Base-by-base conservation (phyloP, 495 filamentous ascomycete species). In the Cercophora scortea region DNA sequence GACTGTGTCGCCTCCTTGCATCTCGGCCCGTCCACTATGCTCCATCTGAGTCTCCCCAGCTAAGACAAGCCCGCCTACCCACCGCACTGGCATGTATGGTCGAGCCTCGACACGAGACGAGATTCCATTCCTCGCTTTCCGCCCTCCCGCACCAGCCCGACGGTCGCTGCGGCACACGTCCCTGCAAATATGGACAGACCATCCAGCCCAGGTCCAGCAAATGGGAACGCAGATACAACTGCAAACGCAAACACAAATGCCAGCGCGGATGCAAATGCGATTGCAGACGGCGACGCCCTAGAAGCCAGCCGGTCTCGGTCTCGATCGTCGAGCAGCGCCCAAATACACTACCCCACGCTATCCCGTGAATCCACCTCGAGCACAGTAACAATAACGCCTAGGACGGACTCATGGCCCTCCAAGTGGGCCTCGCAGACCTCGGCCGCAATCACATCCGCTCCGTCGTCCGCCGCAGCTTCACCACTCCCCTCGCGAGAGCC, bases 401-500 rank as follows among this genome's bases (percentile, higher is more conserved):
- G 49, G 69, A 67, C 61, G 59, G 66, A 67, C 47, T 59, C 57
- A 35, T 61, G 55, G 51, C 54, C 60, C 16, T 56, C 63, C 45
- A 66, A 60, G 55, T 45, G 59, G 42, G 47, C 54, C 3, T 62
- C 66, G 8, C 62, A 62, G 44, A 44, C 60, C 13, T 59, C 62
- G 25, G 50, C 65, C 74, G 54, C 46, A 1, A 34, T 17, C 34
- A 13, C 69, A 56, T 62, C 77, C 63, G 51, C 78, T 62, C 61
- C 71, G 54, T 72, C 75, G 4, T 79, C 77, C 16, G 60, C 71
- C 33, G 69, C 69, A 16, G 68, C 70, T 17, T 80, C 77, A 18
- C 76, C 77, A 10, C 58, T 61, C 35, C 56, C 71, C 25, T 80
- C 77, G 15, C 66, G 77, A 60, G 77, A 80, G 48, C 66, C 73